These are phyloP conservation scores for Trypanosoma conorhini DNA, from an alignment of 208 protist genomes.

Conservation along the genomic window DNA sequence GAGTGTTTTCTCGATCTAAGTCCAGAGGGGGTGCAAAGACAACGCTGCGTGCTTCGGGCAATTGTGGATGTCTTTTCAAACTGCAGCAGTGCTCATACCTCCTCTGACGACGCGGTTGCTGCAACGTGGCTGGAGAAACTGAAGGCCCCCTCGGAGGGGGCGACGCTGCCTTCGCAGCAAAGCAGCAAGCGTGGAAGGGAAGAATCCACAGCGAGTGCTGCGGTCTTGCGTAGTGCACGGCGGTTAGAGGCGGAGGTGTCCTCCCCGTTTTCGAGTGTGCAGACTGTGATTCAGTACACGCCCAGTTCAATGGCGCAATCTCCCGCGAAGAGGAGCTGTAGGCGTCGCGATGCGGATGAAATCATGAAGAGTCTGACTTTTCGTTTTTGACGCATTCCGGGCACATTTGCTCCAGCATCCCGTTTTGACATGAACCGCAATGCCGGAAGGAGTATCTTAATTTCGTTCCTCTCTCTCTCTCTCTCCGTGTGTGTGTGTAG, in stretches of 20 bases:
- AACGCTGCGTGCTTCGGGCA: constrained; percentile 53
- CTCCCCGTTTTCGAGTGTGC: constrained; percentile 13
- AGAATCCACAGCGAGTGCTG: constrained; percentile 2
- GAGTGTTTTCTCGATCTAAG: constrained; percentile 63
- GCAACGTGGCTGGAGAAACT: constrained; percentile 14
- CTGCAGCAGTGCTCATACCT: background rate
- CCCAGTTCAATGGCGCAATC: constrained; percentile 3
- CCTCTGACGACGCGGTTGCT: constrained; percentile 1
- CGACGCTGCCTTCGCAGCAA: background rate
- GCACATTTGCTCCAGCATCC: background rate
- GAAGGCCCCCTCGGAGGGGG: constrained; percentile 5
- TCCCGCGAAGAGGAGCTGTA: background rate
- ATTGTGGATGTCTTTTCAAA: constrained; percentile 61
- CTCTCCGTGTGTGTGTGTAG: constrained; percentile 1
- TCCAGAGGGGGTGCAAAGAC: constrained; percentile 32
- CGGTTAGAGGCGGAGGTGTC: constrained; percentile 18
- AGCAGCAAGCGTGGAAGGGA: constrained; percentile 13
- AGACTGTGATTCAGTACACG: constrained; percentile 26
- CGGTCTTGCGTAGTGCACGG: constrained; percentile 25
- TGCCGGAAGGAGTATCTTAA: background rate
- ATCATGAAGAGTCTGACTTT: constrained; percentile 31
- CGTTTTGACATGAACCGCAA: background rate
- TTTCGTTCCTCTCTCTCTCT: constrained; percentile 9
- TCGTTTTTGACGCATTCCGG: constrained; percentile 15
- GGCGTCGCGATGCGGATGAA: constrained; percentile 31